Evolutionary conservation across 768 basidiomycete species (phyloP), one percentile per base, ranked within the genome.

Genomic region (Lactarius hatsudake): DNA sequence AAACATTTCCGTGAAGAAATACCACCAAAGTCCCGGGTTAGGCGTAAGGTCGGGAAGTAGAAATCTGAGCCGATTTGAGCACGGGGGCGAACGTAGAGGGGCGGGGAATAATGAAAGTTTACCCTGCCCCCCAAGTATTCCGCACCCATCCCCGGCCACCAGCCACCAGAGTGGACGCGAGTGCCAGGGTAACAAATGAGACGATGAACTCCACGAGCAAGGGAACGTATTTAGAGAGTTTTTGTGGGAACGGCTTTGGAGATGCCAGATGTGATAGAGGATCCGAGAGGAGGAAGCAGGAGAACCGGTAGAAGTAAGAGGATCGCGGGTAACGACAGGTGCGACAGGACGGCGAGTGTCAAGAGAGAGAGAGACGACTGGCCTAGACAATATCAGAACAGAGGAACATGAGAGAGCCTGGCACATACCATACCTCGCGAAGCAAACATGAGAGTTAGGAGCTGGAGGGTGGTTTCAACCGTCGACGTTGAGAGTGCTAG

Each of bases 1-100:
- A 70, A 99, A 99, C 92, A 98, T 98, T 76, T 98, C 96, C 13
- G 94, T 98, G 79, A 98, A 98, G 80, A 98, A 98, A 77, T 98
- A 98, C 96, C 96, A 98, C 91, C 94, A 94, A 34, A 98, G 78
- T 2, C 97, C 96, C 5, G 92, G 87, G 72, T 96, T 98, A 0
- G 97, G 96, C 10, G 94, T 95, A 69, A 98, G 78, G 74, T 97
- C 96, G 2, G 91, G 90, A 10, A 97, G 84, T 23, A 84, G 85
- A 28, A 97, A 73, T 56, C 96, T 98, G 71, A 17, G 54, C 26
- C 45, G 20, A 61, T 40, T 32, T 62, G 59, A 36, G 69, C 10
- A 70, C 55, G 34, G 13, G 13, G 42, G 5, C 55, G 28, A 8
- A 54, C 15, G 53, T 2, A 53, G 51, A 38, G 51, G 53, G 54